Conservation (phyloP, 2,329 filamentous ascomycete species). For the Cladosporium sp. region DNA sequence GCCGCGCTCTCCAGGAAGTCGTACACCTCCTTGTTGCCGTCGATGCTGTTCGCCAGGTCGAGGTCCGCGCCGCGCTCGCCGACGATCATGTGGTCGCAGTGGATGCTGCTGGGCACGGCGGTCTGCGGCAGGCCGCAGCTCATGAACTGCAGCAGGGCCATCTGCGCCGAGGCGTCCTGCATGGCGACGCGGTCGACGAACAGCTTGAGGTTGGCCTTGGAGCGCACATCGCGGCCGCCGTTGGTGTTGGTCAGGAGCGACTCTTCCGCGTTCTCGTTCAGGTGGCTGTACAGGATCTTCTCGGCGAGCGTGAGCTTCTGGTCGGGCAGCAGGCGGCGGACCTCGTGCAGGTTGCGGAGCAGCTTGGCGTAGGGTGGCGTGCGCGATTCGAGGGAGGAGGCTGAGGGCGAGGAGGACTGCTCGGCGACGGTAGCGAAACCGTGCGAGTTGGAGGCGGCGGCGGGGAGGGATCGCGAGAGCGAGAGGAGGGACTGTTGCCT, state of each 20-base stretch:
- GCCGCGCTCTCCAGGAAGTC: constrained; percentile 92
- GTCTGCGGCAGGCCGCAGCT: constrained; percentile 83
- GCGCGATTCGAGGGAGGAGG: constrained; percentile 45
- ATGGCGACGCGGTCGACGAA: constrained; percentile 97
- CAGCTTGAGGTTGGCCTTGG: constrained; percentile 87
- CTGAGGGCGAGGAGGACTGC: constrained; percentile 12
- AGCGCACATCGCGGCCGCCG: constrained; percentile 77
- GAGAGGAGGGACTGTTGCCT: constrained; percentile 10
- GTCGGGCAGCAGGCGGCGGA: constrained; percentile 60
- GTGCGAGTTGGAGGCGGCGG: constrained; percentile 20
- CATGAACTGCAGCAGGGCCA: constrained; percentile 99
- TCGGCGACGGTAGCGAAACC: constrained; percentile 28
- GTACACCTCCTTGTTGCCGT: constrained; percentile 93
- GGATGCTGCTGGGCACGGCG: constrained; percentile 91
- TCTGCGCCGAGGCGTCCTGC: constrained; percentile 98
- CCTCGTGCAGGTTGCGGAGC: constrained; percentile 67
- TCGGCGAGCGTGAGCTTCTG: constrained; percentile 78
- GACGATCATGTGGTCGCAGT: constrained; percentile 99
- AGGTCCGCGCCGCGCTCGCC: constrained; percentile 82
- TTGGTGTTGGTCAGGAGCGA: constrained; percentile 75
- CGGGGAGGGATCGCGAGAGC: constrained; percentile 17
- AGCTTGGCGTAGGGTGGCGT: constrained; percentile 79
- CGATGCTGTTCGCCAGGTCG: constrained; percentile 78
- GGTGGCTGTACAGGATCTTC: constrained; percentile 96
- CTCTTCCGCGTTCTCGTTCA: constrained; percentile 75